phyloP scores from a whole-genome alignment of 305 asterid species.

The Rubia balearica region DNA sequence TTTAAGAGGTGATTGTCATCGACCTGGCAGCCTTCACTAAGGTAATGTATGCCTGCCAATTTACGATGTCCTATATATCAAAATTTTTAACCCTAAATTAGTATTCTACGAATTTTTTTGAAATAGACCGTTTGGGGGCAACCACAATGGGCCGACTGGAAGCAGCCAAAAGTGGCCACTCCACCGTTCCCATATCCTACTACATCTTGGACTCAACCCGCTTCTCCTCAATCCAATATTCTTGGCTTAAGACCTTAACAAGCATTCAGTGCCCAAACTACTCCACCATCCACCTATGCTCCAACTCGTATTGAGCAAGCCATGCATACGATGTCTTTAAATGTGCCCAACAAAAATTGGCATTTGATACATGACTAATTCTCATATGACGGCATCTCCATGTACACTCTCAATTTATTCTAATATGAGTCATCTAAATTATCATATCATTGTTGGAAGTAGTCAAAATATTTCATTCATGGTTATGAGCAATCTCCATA shows the following conservation, averaged over 20 bases:
- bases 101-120: no score
- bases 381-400: background rate
- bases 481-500: background rate
- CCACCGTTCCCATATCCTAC: no score
- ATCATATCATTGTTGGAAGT: constrained; percentile 11
- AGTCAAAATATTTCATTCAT: background rate
- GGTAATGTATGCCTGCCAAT: no score
- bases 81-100: no score
- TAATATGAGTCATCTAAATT: background rate
- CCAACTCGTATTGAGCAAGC: background rate
- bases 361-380: background rate
- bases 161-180: no score
- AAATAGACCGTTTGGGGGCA: no score
- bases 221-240: background rate
- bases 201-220: background rate
- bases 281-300: background rate
- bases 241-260: background rate
- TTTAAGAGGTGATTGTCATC: no score
- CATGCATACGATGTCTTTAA: background rate
- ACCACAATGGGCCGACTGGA: no score
- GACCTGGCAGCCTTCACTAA: no score
- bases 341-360: background rate
- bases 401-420: constrained; percentile 6
- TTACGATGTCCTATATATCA: no score
- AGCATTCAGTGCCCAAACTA: background rate